Evolutionary conservation across 1,284 basidiomycete genomes (phyloP).

Genomic region (Ganoderma multipileum): DNA sequence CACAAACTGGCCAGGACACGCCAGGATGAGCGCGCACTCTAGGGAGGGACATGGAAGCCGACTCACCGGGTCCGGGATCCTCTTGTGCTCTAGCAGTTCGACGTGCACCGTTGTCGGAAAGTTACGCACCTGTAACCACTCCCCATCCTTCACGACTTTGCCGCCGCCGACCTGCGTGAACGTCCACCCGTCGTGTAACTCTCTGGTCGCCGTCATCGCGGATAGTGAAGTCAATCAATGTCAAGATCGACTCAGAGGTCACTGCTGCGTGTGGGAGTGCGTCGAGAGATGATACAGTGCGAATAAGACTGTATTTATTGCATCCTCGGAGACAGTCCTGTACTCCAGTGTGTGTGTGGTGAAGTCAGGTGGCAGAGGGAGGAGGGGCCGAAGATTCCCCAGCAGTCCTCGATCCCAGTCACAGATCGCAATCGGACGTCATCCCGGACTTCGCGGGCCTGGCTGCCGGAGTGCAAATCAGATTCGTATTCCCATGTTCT

Average conservation of each 20-base stretch:
- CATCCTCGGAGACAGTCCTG: neutral
- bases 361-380: conserved; percentile 17
- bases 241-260: neutral
- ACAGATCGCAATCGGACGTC: conserved; percentile 22
- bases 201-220: conserved; percentile 27
- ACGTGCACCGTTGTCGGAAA: conserved; percentile 89
- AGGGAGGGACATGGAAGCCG: neutral
- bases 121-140: conserved; percentile 67
- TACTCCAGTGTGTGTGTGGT: neutral
- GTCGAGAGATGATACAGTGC: neutral
- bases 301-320: neutral
- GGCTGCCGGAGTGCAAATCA: neutral
- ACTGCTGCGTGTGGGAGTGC: neutral
- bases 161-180: conserved; percentile 75
- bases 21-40: neutral
- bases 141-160: conserved; percentile 60
- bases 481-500: neutral
- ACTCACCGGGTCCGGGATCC: conserved; percentile 82
- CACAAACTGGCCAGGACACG: conserved; percentile 63
- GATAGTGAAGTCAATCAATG: neutral
- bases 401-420: neutral
- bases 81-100: conserved; percentile 74
- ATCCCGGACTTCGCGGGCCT: conserved; percentile 13
- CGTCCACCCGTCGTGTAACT: conserved; percentile 57
- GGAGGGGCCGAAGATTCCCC: conserved; percentile 8